Conservation (phyloP, 2,329 filamentous ascomycete genomes). For the Aspergillus sp. region DNA sequence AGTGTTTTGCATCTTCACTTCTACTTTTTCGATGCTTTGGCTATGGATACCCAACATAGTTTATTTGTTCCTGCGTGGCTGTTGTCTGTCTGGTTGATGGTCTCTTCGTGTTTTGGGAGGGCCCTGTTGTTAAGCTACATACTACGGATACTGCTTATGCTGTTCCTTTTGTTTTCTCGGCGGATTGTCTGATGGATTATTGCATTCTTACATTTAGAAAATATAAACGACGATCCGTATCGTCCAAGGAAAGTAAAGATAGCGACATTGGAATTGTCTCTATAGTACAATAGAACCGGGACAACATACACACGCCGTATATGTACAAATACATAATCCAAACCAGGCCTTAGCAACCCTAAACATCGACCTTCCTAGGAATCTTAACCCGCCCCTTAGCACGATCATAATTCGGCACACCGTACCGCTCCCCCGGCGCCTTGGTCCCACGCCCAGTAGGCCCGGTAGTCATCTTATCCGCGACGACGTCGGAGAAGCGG, state of each 20-base stretch:
- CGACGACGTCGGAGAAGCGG: conserved; percentile 45
- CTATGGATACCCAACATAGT: conserved; percentile 25
- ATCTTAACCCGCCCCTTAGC: conserved; percentile 57
- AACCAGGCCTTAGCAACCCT: conserved; percentile 11
- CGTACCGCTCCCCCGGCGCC: conserved; percentile 52
- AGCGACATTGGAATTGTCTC: no score
- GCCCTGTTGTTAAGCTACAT: no score
- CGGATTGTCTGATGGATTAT: background rate
- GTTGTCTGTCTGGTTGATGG: no score
- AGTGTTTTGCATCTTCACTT: background rate
- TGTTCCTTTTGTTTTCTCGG: background rate
- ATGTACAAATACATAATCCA: conserved; percentile 4
- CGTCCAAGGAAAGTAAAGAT: no score
- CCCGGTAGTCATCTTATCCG: conserved; percentile 48
- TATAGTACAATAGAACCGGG: no score
- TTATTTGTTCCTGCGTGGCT: conserved; percentile 3
- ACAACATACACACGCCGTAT: conserved; percentile 1
- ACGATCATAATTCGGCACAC: conserved; percentile 52
- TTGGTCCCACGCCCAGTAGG: conserved; percentile 43
- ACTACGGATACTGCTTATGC: background rate
- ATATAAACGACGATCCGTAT: no score
- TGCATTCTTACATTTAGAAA: background rate
- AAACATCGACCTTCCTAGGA: conserved; percentile 48
- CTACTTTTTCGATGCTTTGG: conserved; percentile 5
- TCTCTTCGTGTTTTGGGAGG: no score